These are phyloP conservation scores for Anthracocystis walkeri DNA, from an alignment of 1,284 basidiomycete genomes.

Conservation along the genomic window DNA sequence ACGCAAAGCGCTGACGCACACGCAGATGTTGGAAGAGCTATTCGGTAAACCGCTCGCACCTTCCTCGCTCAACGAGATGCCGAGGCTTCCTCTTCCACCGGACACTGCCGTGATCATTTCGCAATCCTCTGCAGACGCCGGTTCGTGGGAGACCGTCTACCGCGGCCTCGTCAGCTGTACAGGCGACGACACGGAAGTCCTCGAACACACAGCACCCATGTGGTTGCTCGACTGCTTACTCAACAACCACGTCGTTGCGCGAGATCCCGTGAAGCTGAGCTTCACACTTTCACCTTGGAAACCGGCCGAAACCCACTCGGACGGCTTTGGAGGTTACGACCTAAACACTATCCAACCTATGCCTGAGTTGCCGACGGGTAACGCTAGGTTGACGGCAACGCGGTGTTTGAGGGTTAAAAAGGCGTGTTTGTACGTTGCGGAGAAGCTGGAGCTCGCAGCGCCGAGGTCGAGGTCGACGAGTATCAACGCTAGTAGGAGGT, in stretches of 20 bases:
- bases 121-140: slow-evolving; percentile 79
- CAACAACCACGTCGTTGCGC: slow-evolving; percentile 61
- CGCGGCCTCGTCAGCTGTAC: slow-evolving; percentile 78
- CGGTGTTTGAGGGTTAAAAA: slow-evolving; percentile 86
- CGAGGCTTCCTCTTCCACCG: slow-evolving; percentile 76
- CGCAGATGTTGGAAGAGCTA: slow-evolving; percentile 74
- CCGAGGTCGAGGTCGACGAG: slow-evolving; percentile 24
- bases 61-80: slow-evolving; percentile 79
- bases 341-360: slow-evolving; percentile 22
- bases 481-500: slow-evolving; percentile 45
- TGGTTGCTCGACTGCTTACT: slow-evolving; percentile 92
- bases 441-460: slow-evolving; percentile 79
- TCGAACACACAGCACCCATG: slow-evolving; percentile 84
- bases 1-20: slow-evolving; percentile 20
- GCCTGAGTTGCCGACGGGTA: slow-evolving; percentile 72
- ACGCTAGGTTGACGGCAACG: slow-evolving; percentile 88
- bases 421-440: slow-evolving; percentile 84
- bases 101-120: slow-evolving; percentile 82
- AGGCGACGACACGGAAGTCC: slow-evolving; percentile 75
- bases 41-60: slow-evolving; percentile 79
- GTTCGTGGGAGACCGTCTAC: slow-evolving; percentile 81
- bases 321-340: slow-evolving; percentile 45
- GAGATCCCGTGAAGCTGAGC: slow-evolving; percentile 71
- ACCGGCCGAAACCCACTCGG: slow-evolving; percentile 20
- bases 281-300: slow-evolving; percentile 85